Percentiles rank a stretch among this genome's conserved stretches.
phyloP scores from a whole-genome alignment of 805 yeast species.

The Ogataea allantospora region DNA sequence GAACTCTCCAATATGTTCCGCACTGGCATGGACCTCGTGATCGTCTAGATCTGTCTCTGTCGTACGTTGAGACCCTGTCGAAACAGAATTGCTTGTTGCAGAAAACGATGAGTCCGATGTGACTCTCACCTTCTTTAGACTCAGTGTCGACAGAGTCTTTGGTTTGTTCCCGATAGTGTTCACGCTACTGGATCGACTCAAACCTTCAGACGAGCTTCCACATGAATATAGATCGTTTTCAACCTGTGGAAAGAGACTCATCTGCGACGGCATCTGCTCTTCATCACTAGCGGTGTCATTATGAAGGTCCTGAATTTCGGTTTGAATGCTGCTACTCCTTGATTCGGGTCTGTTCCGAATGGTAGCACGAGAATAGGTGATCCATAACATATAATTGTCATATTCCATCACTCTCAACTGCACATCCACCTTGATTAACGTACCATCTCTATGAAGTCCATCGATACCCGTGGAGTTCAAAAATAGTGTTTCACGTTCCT shows the following conservation, averaged over 20 bases:
- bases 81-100: constrained; percentile 13
- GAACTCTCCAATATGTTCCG: constrained; percentile 16
- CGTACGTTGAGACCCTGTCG: constrained; percentile 13
- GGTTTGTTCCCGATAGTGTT: constrained; percentile 13
- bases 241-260: constrained; percentile 44
- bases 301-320: not conserved
- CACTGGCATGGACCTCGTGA: constrained; percentile 8
- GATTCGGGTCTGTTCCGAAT: constrained; percentile 2
- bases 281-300: constrained; percentile 9
- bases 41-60: constrained; percentile 9
- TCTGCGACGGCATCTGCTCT: constrained; percentile 49
- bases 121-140: constrained; percentile 10
- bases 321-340: not conserved
- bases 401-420: constrained; percentile 70
- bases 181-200: constrained; percentile 28
- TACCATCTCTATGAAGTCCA: constrained; percentile 72
- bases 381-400: constrained; percentile 71
- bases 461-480: constrained; percentile 62
- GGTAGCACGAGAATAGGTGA: constrained; percentile 67
- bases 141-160: constrained; percentile 4
- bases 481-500: constrained; percentile 51
- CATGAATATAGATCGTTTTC: constrained; percentile 34
- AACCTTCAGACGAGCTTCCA: constrained; percentile 29
- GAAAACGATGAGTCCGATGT: constrained; percentile 18
- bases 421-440: constrained; percentile 63